Evolutionary conservation across 179 eudicot genomes (phyloP).

Genomic region (Spinacia oleracea): DNA sequence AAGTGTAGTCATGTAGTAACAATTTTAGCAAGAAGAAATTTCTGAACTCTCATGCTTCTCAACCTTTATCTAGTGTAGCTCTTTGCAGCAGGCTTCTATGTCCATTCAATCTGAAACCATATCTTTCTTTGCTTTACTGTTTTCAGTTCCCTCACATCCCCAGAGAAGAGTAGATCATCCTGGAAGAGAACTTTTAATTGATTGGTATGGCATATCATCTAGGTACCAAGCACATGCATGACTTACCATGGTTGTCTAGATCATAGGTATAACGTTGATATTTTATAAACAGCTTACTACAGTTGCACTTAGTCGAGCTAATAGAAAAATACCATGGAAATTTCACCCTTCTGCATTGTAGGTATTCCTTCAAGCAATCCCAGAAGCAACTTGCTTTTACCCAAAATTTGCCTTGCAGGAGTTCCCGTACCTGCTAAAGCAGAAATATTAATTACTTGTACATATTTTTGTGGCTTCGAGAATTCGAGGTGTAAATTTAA

Average conservation of each 20-base stretch:
- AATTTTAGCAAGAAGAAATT: too few species aligned
- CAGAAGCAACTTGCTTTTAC: constrained; percentile 91
- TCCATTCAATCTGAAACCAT: not conserved
- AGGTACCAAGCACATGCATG: constrained; percentile 5
- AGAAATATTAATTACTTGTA: constrained; percentile 16
- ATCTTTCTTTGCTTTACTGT: not conserved
- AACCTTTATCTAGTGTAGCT: not conserved
- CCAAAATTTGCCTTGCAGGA: constrained; percentile 77
- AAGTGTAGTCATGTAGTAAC: too few species aligned
- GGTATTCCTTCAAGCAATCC: constrained; percentile 96
- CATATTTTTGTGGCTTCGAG: not conserved
- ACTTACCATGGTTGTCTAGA: not conserved
- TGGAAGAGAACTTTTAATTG: not conserved
- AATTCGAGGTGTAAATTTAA: not conserved
- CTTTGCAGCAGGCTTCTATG: not conserved
- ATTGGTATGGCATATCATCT: not conserved
- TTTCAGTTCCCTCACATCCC: not conserved
- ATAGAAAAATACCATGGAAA: constrained; percentile 66
- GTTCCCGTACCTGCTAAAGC: constrained; percentile 71
- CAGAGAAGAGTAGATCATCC: not conserved
- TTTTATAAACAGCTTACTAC: not conserved
- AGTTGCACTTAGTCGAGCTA: not conserved
- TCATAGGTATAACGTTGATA: not conserved
- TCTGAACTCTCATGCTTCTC: too few species aligned
- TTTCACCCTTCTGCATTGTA: constrained; percentile 94